Evolutionary conservation across 345 rosid genomes (phyloP).

Genomic region (Chamaenerion angustifolium): DNA sequence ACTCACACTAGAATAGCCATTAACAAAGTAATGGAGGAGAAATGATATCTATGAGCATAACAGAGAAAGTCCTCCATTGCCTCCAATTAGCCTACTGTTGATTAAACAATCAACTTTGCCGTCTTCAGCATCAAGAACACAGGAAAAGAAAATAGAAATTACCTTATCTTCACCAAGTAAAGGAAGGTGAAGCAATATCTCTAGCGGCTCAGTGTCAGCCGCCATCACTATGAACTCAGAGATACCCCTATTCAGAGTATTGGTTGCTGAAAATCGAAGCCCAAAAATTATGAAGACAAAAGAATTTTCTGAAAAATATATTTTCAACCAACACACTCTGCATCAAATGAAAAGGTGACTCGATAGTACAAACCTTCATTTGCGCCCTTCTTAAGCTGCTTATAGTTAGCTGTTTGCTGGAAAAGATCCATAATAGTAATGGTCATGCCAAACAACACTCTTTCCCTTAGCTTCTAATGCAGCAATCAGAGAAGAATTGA

Average conservation of each 20-base stretch:
- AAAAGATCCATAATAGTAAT: constrained; percentile 85
- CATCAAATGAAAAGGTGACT: not conserved
- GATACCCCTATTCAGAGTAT: constrained; percentile 88
- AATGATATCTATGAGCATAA: too few species aligned
- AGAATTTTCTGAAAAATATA: too few species aligned
- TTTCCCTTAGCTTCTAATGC: constrained; percentile 59
- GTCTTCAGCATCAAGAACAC: not conserved
- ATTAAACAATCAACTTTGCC: not conserved
- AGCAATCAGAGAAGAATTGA: too few species aligned
- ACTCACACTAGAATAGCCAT: too few species aligned
- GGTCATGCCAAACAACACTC: constrained; percentile 63
- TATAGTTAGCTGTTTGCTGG: constrained; percentile 90
- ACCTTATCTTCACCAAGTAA: constrained; percentile 96
- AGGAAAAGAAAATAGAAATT: constrained; percentile 19
- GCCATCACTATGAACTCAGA: constrained; percentile 89
- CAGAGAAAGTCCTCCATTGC: too few species aligned
- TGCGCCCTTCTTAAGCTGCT: constrained; percentile 97
- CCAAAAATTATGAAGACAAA: not conserved
- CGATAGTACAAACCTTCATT: constrained; percentile 47
- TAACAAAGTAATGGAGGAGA: too few species aligned
- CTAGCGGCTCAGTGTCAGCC: constrained; percentile 83
- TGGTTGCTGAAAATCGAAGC: constrained; percentile 51
- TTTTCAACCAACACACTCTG: too few species aligned
- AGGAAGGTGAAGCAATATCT: constrained; percentile 92
- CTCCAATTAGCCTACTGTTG: too few species aligned